Evolutionary conservation across 1,284 basidiomycete species (phyloP), one percentile per base, ranked within the genome.

Genomic region (Trametes polyzona): DNA sequence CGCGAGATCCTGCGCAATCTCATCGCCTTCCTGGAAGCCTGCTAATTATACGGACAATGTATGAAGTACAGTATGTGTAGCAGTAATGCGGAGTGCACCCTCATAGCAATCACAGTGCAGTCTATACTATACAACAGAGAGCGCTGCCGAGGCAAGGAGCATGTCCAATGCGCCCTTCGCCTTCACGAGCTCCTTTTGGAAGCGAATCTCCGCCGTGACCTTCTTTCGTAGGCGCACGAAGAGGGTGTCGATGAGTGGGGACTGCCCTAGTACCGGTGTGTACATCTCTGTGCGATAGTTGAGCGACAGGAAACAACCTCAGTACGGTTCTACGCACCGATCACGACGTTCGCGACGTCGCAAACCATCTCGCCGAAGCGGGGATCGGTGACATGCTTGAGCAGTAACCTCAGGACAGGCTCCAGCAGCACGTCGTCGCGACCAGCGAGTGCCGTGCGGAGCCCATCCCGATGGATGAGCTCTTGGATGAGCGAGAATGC

Each of bases 351-450:
- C 16, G 93, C 83, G 32, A 96, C 83, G 64, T 97, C 92, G 65
- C 90, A 90, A 8, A 92, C 95, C 70, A 95, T 80, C 63, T 91
- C 88, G 30, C 95, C 93, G 69, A 97, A 99, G 24, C 93, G 86
- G 46, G 95, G 93, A 73, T 98, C 95, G 2, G 88, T 81, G 46
- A 97, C 83, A 71, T 98, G 85, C 65, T 93, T 92, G 47, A 95
- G 76, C 10, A 99, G 80, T 49, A 98, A 84, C 1, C 87, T 81
- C 9, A 99, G 80, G 19, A 99, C 81, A 0, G 96, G 96, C 71
- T 98, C 95, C 3, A 99, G 79, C 3, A 96, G 83, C 26, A 98
- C 90, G 69, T 99, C 97, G 69, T 99, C 96, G 43, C 97, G 85
- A 24, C 95, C 94, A 0, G 89, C 82, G 4, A 99, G 80, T 1